These are phyloP conservation scores for Withania somnifera DNA, from an alignment of 305 asterid genomes.

Conservation along the genomic window DNA sequence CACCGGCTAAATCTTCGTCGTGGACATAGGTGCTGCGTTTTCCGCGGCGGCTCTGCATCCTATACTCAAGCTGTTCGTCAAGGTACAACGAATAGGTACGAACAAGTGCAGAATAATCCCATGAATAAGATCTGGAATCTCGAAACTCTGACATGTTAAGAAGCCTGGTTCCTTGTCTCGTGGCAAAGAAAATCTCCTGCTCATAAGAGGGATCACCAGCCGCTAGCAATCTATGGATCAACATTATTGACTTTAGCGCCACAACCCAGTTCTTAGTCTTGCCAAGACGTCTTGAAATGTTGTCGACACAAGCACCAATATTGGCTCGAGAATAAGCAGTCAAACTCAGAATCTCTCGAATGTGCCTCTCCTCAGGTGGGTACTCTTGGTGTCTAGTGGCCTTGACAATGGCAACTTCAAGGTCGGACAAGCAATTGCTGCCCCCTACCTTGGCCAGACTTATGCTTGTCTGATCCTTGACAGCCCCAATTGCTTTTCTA, in stretches of 20 bases:
- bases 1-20: slow-evolving; percentile 29
- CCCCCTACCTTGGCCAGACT: slow-evolving; percentile 12
- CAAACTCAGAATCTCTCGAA: slow-evolving; percentile 8
- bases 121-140: slow-evolving; percentile 3
- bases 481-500: slow-evolving; percentile 14
- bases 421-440: slow-evolving; percentile 1
- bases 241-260: slow-evolving; percentile 10
- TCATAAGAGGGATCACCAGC: slow-evolving; percentile 9
- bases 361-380: slow-evolving; percentile 12
- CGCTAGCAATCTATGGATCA: slow-evolving; percentile 9
- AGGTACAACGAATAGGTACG: slow-evolving; percentile 10
- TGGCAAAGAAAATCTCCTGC: slow-evolving; percentile 13
- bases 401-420: slow-evolving; percentile 15
- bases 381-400: slow-evolving; percentile 12
- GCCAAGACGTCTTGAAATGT: slow-evolving; percentile 10
- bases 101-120: slow-evolving; percentile 17
- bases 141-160: slow-evolving; percentile 18
- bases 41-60: slow-evolving; percentile 59
- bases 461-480: slow-evolving; percentile 16
- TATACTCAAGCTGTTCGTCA: slow-evolving; percentile 17
- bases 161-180: slow-evolving; percentile 16
- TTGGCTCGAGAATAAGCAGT: slow-evolving; percentile 13
- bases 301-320: slow-evolving; percentile 3
- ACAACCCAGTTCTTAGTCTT: slow-evolving; percentile 17
- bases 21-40: slow-evolving; percentile 17